These are phyloP conservation scores for Pelargonium cotyledonis DNA, from an alignment of 441 rosid species.

Conservation along the genomic window DNA sequence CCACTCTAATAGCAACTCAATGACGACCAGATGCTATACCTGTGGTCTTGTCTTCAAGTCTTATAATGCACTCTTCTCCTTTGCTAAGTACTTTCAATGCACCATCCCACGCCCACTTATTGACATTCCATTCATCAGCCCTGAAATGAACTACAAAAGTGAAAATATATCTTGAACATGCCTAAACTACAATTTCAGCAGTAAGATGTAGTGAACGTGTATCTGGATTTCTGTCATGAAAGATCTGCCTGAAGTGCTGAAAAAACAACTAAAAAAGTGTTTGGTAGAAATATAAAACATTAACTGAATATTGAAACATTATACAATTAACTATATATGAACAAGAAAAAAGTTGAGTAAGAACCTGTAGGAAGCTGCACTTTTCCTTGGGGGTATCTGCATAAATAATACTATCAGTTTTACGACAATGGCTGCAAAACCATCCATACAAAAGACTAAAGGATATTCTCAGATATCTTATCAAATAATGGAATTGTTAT, in stretches of 20 bases:
- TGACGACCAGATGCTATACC: conserved; percentile 27
- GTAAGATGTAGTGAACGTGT: background rate
- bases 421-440: background rate
- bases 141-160: conserved; percentile 34
- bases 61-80: conserved; percentile 92
- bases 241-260: background rate
- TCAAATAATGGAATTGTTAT: background rate
- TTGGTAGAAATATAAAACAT: background rate
- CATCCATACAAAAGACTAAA: background rate
- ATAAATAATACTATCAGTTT: conserved; percentile 27
- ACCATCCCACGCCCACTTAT: conserved; percentile 99
- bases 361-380: conserved; percentile 93
- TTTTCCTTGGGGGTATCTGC: conserved; percentile 98
- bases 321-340: background rate
- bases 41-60: conserved; percentile 82
- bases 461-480: conserved; percentile 1
- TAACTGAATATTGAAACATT: background rate
- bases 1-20: conserved; percentile 17
- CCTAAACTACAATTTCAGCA: conserved; percentile 11
- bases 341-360: conserved; percentile 17
- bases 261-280: background rate
- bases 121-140: conserved; percentile 98
- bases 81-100: conserved; percentile 72
- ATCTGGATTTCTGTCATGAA: background rate
- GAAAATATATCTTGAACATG: conserved; percentile 11